Base-by-base conservation (phyloP, 2,329 filamentous ascomycete genomes). In the Clonostachys solani region DNA sequence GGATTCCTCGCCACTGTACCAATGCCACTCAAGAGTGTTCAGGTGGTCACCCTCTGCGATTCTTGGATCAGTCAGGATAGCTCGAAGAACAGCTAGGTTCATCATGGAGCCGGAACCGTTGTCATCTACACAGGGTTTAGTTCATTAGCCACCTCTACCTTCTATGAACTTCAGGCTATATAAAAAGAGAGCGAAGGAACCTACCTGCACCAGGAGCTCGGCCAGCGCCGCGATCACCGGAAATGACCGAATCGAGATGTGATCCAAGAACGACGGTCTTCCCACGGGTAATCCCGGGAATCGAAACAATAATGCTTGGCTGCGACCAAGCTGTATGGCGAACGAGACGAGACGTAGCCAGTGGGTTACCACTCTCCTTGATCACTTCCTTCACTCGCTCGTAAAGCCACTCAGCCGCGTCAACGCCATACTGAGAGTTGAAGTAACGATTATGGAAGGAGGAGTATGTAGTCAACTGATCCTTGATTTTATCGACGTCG, bases 1-100 rank as follows among this genome's bases (percentile, higher is more conserved):
- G 3, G 66, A 72, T 57, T 78, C 74, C 49, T 77, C 74, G 7
- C 65, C 74, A 15, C 60, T 57, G 54, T 77, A 78, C 59, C 73
- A 77, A 58, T 78, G 74, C 54, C 77, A 77, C 57, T 78, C 75
- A 35, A 78, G 63, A 2, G 74, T 75, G 57, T 76, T 69, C 34
- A 63, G 61, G 42, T 64, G 73, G n/a, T 62, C 57, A 12, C 66
- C 60, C 40, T 62, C 61, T 13, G 72, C 68, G 34, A 52, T 50
- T n/a, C 48, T 47, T 8, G 50, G 47, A 9, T 57, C 57, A 1
- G 53, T 50, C 1, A 56, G 51, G 2, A 77, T 64, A 2, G 73
- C 64, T 29, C 72, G 64, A 7, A 78, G 62, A 4, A 74, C 66
- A 47, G 75, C 71, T 6, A 78, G 64, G 10, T 75, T 60, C 35